Evolutionary conservation across 441 rosid species (phyloP).

Genomic region (Sinapis alba): DNA sequence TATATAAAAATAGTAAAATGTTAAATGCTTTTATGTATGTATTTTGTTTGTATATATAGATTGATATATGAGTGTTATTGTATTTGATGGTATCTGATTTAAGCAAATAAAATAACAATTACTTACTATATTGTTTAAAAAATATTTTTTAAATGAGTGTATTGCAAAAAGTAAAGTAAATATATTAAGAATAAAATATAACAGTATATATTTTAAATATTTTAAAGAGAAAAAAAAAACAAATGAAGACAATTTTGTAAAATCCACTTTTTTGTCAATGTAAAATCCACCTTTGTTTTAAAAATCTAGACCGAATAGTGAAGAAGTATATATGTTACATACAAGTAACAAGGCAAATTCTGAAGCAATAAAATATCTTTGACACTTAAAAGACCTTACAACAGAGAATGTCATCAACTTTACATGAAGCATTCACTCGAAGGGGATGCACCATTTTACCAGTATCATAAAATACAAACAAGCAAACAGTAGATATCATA

Average conservation of each 20-base stretch:
- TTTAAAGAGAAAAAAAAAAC: background rate
- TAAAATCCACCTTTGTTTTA: background rate
- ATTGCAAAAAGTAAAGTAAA: too few species aligned
- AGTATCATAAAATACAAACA: conserved; percentile 34
- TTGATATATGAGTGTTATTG: background rate
- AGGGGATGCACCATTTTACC: conserved; percentile 35
- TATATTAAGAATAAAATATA: too few species aligned
- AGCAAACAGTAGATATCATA: conserved; percentile 20
- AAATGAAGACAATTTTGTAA: background rate
- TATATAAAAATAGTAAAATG: too few species aligned
- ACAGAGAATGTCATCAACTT: conserved; percentile 30
- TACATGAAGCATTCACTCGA: conserved; percentile 41
- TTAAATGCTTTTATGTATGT: background rate
- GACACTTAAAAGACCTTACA: conserved; percentile 19
- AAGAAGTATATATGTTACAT: background rate
- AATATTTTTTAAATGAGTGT: too few species aligned
- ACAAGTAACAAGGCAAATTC: background rate
- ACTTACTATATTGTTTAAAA: too few species aligned
- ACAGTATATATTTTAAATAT: too few species aligned
- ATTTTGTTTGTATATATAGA: background rate
- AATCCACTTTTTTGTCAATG: background rate
- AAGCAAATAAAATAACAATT: background rate
- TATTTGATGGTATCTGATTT: background rate
- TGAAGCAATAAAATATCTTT: conserved; percentile 18
- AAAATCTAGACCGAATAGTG: background rate